Base-by-base conservation (phyloP, 768 basidiomycete genomes). In the Mycena pura region DNA sequence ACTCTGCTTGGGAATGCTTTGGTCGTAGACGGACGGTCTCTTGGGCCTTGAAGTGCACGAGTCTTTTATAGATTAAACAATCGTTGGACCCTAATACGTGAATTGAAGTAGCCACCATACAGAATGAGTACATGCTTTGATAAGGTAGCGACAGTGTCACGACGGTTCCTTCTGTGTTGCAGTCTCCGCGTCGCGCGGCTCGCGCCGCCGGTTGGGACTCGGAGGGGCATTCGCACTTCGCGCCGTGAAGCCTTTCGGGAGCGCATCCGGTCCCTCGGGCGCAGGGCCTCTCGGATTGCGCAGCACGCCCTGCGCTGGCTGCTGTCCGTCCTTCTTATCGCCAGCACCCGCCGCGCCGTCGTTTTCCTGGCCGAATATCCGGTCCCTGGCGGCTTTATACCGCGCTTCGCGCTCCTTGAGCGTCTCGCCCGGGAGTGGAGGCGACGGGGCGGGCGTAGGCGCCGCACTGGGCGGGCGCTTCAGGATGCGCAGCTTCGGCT, bases 361-460 rank as follows among this genome's bases (percentile, higher is more conserved):
- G 22, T n/a, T 53, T 36, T 57, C 68, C 4, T 64, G 66, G 4
- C 86, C 86, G 61, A 92, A 93, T 51, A 93, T 92, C 21, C 91
- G 81, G 54, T 88, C 85, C 25, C 91, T 77, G 3, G 91, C 90
- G 19, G 86, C 89, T 56, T 87, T 83, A 71, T 93, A 93, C 53
- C 86, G 82, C 17, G 84, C 87, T 70, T 91, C 90, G 39, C 90
- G 83, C 55, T 90, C 88, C 31, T 85, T 82, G 3, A 90, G 75
- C 4, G 83, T 74, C 41, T 78, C 78, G 7, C 66, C 62, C 13
- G 69, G 63, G 2, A 68, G 36, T 22, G 70, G 67, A 14, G 69
- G 63, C 9, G n/a, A n/a, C n/a, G n/a, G n/a, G n/a, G n/a, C n/a
- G n/a, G 77, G 61, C 11, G 71, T 67, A 39, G 76, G 60, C 28